Conservation (phyloP, 345 rosid species). For the Lumnitzera racemosa region DNA sequence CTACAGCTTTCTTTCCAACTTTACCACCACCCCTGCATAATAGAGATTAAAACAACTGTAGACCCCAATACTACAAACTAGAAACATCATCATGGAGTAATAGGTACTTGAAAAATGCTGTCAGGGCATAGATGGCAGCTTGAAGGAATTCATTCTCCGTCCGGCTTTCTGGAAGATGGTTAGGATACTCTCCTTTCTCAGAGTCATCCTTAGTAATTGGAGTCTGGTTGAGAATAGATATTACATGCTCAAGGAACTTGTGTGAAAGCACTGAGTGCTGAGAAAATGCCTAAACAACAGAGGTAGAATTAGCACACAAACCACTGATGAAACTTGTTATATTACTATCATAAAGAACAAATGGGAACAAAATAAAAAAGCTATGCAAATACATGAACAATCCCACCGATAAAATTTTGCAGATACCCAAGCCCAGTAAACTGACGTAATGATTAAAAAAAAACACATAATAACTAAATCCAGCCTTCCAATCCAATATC, state of each 20-base stretch:
- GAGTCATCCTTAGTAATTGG: constrained; percentile 42
- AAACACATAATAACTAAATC: no score
- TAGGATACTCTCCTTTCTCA: constrained; percentile 53
- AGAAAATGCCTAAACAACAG: constrained; percentile 60
- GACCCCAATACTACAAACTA: constrained; percentile 7
- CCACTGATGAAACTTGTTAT: constrained; percentile 4
- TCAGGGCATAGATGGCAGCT: constrained; percentile 81
- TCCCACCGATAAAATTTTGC: background rate
- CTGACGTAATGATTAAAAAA: no score
- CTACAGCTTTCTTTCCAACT: constrained; percentile 86
- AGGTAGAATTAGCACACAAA: constrained; percentile 3
- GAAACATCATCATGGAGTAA: constrained; percentile 11
- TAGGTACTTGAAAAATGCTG: constrained; percentile 80
- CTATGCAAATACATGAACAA: background rate
- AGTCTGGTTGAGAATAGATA: constrained; percentile 59
- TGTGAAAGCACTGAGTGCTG: constrained; percentile 69
- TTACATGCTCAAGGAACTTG: constrained; percentile 74
- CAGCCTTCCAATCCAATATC: no score
- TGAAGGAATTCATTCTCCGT: constrained; percentile 59
- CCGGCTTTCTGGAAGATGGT: constrained; percentile 39
- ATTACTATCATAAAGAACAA: constrained; percentile 1
- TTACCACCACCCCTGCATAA: constrained; percentile 88
- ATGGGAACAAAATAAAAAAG: constrained; percentile 4
- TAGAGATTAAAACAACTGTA: constrained; percentile 17
- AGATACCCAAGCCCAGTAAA: no score